Conservation (phyloP, 768 basidiomycete species). For the Suillus occidentalis region DNA sequence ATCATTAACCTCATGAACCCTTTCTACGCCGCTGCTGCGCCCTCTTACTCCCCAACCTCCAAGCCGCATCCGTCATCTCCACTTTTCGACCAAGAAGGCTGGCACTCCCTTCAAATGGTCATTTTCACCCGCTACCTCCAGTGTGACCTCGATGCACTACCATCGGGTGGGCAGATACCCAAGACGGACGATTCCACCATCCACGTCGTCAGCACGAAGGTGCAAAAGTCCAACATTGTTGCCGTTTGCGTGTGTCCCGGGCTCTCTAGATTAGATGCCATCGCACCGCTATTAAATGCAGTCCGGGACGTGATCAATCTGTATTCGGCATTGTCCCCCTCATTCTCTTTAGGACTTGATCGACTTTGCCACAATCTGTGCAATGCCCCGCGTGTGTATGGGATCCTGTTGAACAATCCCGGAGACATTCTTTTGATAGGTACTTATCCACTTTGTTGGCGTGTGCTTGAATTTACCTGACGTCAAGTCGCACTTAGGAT, state of each 20-base stretch:
- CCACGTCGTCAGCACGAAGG: conserved; percentile 40
- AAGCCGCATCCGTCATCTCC: conserved; percentile 27
- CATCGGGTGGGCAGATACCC: conserved; percentile 55
- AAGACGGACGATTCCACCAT: conserved; percentile 32
- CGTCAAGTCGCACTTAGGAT: no score
- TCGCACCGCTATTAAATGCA: conserved; percentile 44
- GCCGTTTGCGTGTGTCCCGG: conserved; percentile 75
- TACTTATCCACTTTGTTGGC: no score
- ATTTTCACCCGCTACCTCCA: conserved; percentile 79
- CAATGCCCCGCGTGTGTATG: no score
- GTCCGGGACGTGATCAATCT: conserved; percentile 35
- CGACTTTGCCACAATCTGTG: no score
- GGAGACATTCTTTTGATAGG: no score
- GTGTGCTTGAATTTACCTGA: no score
- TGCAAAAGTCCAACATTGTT: conserved; percentile 72
- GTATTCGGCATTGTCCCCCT: conserved; percentile 39
- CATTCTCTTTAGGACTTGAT: no score
- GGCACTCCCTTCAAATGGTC: conserved; percentile 58
- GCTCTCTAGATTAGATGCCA: conserved; percentile 67
- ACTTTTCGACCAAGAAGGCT: conserved; percentile 60
- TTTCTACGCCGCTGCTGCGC: conserved; percentile 80
- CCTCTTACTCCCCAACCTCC: conserved; percentile 34
- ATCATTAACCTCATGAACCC: conserved; percentile 85
- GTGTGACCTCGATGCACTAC: conserved; percentile 78
- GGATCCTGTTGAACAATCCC: no score